Conservation (phyloP, 1,139 yeast genomes). For the Arxiozyma slooffiae region DNA sequence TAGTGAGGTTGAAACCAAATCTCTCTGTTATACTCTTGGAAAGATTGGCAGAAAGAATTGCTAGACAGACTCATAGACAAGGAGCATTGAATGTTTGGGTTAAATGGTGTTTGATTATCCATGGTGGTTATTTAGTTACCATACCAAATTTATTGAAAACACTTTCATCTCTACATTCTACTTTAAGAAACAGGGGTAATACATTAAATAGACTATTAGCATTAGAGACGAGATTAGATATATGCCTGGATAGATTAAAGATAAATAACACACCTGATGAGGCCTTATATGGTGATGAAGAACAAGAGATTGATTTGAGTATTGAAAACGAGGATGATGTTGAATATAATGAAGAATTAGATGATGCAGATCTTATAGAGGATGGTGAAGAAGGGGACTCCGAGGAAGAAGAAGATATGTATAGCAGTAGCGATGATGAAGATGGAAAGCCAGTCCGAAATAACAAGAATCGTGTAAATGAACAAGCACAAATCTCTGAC, state of each 20-base stretch:
- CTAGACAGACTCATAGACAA: conserved; percentile 53
- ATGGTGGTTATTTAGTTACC: conserved; percentile 68
- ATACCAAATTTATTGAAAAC: conserved; percentile 61
- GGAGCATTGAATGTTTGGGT: conserved; percentile 80
- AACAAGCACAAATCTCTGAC: conserved; percentile 7
- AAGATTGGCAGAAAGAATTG: conserved; percentile 73
- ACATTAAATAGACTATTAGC: conserved; percentile 72
- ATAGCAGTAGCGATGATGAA: conserved; percentile 7
- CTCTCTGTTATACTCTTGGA: conserved; percentile 70
- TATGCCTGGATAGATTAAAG: conserved; percentile 60
- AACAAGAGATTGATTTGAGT: conserved; percentile 14
- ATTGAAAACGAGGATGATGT: conserved; percentile 36
- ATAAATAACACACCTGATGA: conserved; percentile 9
- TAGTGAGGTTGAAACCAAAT: conserved; percentile 57
- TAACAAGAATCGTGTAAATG: not conserved
- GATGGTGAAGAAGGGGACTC: conserved; percentile 32
- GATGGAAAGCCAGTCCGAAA: conserved; percentile 11
- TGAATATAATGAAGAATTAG: conserved; percentile 35
- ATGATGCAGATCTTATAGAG: conserved; percentile 34
- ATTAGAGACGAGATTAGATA: conserved; percentile 70
- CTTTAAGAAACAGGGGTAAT: conserved; percentile 62
- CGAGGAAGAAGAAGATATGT: conserved; percentile 4
- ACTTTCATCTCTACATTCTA: conserved; percentile 67
- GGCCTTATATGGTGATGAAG: not conserved
- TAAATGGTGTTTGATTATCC: conserved; percentile 83